phyloP scores from a whole-genome alignment of 2,329 filamentous ascomycete genomes.

The Aspergillus pseudonomiae region DNA sequence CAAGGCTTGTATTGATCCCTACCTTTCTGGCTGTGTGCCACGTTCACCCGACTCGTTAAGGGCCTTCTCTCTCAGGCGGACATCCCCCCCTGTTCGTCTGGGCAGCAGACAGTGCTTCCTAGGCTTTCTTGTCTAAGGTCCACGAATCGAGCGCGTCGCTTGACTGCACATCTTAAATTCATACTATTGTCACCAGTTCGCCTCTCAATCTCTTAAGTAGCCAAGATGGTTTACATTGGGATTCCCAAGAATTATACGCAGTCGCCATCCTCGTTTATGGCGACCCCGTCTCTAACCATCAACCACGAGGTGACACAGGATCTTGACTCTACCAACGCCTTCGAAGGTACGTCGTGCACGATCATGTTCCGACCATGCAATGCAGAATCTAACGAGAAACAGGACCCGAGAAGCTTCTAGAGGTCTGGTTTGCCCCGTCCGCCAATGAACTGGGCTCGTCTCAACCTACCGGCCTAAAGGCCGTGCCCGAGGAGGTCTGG shows the following conservation, averaged over 20 bases:
- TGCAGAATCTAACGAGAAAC: conserved; percentile 27
- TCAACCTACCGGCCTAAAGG: conserved; percentile 78
- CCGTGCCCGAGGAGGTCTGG: conserved; percentile 82
- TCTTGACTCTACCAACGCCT: conserved; percentile 92
- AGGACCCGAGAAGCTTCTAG: conserved; percentile 95
- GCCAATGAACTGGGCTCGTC: conserved; percentile 69
- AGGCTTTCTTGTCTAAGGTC: conserved; percentile 37
- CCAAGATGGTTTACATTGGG: conserved; percentile 82
- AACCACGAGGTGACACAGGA: conserved; percentile 93
- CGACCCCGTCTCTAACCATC: conserved; percentile 89
- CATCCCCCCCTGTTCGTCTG: conserved; percentile 87
- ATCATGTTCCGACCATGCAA: conserved; percentile 1
- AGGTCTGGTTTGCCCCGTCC: conserved; percentile 95
- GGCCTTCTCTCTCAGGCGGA: conserved; percentile 96
- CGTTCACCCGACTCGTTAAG: conserved; percentile 69
- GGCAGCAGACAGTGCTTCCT: conserved; percentile 96
- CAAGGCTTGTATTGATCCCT: conserved; percentile 54
- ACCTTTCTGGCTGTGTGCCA: conserved; percentile 77
- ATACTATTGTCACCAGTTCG: conserved; percentile 15
- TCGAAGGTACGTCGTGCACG: conserved; percentile 69
- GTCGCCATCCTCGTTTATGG: conserved; percentile 74
- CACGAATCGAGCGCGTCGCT: conserved; percentile 18
- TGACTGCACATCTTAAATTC: conserved; percentile 9
- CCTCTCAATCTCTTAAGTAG: conserved; percentile 25
- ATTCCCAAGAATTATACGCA: conserved; percentile 80